Percentiles rank a stretch among this genome's conserved stretches.
Evolutionary conservation across 148 eudicot species (phyloP).

Genomic region (Rhododendron ferrugineum): DNA sequence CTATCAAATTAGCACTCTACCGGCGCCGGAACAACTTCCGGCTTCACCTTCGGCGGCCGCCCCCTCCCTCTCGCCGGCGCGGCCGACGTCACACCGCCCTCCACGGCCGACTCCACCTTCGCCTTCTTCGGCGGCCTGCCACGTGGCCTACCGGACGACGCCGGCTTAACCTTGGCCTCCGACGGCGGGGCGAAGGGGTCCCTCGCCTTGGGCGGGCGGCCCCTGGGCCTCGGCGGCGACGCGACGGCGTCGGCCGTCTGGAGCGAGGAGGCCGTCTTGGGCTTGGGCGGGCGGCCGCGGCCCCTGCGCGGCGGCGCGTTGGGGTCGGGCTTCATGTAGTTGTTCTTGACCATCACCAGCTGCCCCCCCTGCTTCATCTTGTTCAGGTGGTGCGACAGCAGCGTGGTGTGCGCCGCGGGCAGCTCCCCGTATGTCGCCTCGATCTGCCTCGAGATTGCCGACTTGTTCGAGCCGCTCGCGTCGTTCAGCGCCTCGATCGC

Average conservation of each 20-base stretch:
- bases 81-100: conserved; percentile 14
- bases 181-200: not conserved
- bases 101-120: not conserved
- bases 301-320: conserved; percentile 32
- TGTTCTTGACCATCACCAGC: conserved; percentile 52
- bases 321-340: conserved; percentile 52
- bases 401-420: conserved; percentile 60
- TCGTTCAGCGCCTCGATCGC: conserved; percentile 49
- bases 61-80: conserved; percentile 36
- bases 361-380: conserved; percentile 45
- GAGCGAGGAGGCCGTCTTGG: conserved; percentile 11
- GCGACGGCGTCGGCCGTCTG: conserved; percentile 11
- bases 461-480: conserved; percentile 54
- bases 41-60: conserved; percentile 40
- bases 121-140: conserved; percentile 52
- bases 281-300: conserved; percentile 69
- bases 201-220: conserved; percentile 37
- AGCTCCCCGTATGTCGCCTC: conserved; percentile 46
- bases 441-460: conserved; percentile 56
- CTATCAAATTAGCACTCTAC: conserved; percentile 26
- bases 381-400: conserved; percentile 60
- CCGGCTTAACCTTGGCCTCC: not conserved
- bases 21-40: conserved; percentile 12
- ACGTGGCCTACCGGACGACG: conserved; percentile 22
- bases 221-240: conserved; percentile 35